These are phyloP conservation scores for Coemansia sp. DNA, from an alignment of 192 early-diverging fungal species.

Conservation along the genomic window DNA sequence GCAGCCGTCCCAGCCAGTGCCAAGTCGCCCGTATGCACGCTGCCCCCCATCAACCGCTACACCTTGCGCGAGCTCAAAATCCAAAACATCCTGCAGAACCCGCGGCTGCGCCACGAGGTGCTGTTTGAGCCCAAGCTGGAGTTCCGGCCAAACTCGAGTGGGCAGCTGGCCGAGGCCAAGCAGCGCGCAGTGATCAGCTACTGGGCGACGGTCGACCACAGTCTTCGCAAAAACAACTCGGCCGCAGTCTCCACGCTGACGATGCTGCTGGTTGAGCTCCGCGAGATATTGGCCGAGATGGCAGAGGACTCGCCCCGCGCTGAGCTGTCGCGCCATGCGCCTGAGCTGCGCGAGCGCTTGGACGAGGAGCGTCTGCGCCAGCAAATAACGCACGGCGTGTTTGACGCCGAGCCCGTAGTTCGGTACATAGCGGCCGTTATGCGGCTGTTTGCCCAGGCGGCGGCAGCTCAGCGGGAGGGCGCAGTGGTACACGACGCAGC, in stretches of 20 bases:
- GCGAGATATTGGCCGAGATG: constrained; percentile 69
- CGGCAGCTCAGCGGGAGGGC: constrained; percentile 16
- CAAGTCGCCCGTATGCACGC: constrained; percentile 12
- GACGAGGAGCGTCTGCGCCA: constrained; percentile 64
- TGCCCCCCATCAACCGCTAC: constrained; percentile 83
- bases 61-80: constrained; percentile 86
- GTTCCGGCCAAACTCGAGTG: constrained; percentile 86
- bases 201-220: constrained; percentile 71
- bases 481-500: constrained; percentile 55
- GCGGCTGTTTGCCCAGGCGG: constrained; percentile 71
- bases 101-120: constrained; percentile 88
- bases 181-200: constrained; percentile 66
- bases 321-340: constrained; percentile 44
- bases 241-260: constrained; percentile 45
- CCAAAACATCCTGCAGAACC: constrained; percentile 80
- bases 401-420: constrained; percentile 65
- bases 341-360: constrained; percentile 56
- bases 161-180: constrained; percentile 69
- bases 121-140: constrained; percentile 87
- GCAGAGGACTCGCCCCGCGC: constrained; percentile 39
- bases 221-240: constrained; percentile 40
- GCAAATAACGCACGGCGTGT: constrained; percentile 70
- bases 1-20: neutral
- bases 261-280: constrained; percentile 76
- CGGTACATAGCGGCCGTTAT: constrained; percentile 66